phyloP scores from a whole-genome alignment of 2,329 filamentous ascomycete genomes.

The Arthrobotrys iridis region DNA sequence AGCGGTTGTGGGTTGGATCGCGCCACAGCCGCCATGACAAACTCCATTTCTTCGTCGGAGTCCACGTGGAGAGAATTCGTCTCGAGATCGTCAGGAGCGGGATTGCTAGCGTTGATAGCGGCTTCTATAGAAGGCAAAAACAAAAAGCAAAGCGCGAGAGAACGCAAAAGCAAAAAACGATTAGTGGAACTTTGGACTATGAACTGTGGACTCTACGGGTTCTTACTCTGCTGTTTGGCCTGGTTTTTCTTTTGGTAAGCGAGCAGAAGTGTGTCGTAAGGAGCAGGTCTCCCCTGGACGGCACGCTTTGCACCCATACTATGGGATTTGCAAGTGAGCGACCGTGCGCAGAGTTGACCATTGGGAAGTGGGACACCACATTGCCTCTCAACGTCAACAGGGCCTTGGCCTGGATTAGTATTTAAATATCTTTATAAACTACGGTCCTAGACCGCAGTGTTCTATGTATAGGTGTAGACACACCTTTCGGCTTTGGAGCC shows the following conservation, averaged over 20 bases:
- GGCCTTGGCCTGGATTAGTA: slow-evolving; percentile 64
- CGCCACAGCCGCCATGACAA: slow-evolving; percentile 82
- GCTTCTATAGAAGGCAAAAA: slow-evolving; percentile 71
- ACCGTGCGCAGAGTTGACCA: slow-evolving; percentile 85
- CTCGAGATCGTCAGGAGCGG: slow-evolving; percentile 85
- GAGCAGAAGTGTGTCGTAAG: slow-evolving; percentile 90
- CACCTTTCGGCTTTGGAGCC: slow-evolving; percentile 80
- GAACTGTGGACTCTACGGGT: background rate
- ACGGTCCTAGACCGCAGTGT: slow-evolving; percentile 17
- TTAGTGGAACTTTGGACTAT: slow-evolving; percentile 25
- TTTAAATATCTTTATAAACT: slow-evolving; percentile 18
- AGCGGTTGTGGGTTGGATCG: slow-evolving; percentile 82
- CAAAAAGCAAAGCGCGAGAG: slow-evolving; percentile 55
- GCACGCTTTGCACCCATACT: slow-evolving; percentile 93
- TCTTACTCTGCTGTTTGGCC: slow-evolving; percentile 92
- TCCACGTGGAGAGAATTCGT: slow-evolving; percentile 83
- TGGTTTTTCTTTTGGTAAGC: slow-evolving; percentile 98
- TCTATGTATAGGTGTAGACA: slow-evolving; percentile 52
- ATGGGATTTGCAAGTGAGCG: slow-evolving; percentile 91
- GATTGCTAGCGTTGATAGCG: slow-evolving; percentile 91
- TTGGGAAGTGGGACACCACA: slow-evolving; percentile 88
- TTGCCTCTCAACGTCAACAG: slow-evolving; percentile 92
- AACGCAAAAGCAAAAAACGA: slow-evolving; percentile 31
- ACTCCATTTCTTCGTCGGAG: slow-evolving; percentile 90
- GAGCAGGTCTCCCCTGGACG: slow-evolving; percentile 84